phyloP scores from a whole-genome alignment of 352 stramenopile species.

The Globisporangium polare region DNA sequence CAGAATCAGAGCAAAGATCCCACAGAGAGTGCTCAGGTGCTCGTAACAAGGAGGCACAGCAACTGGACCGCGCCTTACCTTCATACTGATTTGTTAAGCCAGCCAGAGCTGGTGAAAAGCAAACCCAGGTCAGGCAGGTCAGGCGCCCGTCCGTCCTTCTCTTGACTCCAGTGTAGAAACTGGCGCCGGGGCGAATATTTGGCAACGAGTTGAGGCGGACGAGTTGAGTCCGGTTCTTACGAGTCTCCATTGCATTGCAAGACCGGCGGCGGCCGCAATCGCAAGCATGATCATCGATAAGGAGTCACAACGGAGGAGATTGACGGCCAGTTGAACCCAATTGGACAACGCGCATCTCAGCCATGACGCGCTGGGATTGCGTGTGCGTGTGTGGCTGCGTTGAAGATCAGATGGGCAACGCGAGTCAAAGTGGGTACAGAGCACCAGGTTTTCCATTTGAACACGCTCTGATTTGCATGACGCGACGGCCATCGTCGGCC shows the following conservation, averaged over 20 bases:
- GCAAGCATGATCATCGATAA: not conserved
- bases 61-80: too few relatives aligned
- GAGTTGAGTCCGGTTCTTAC: not conserved
- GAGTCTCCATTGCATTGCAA: not conserved
- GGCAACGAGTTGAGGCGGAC: not conserved
- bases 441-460: not conserved
- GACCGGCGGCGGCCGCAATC: not conserved
- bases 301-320: not conserved
- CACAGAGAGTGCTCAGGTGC: too few relatives aligned
- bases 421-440: slow-evolving; percentile 3
- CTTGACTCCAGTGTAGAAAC: not conserved
- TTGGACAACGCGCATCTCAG: not conserved
- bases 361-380: not conserved
- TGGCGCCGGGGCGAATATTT: not conserved
- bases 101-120: not conserved
- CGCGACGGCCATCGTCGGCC: not conserved
- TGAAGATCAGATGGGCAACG: not conserved
- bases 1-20: not conserved
- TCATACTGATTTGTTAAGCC: not conserved
- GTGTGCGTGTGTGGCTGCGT: slow-evolving; percentile 3
- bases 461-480: not conserved
- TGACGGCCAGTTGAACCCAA: slow-evolving; percentile 8
- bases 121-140: not conserved
- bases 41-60: too few relatives aligned
- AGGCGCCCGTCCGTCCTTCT: not conserved